These are phyloP conservation scores for Elsinoe batatas DNA, from an alignment of 2,329 filamentous ascomycete species.

Conservation along the genomic window DNA sequence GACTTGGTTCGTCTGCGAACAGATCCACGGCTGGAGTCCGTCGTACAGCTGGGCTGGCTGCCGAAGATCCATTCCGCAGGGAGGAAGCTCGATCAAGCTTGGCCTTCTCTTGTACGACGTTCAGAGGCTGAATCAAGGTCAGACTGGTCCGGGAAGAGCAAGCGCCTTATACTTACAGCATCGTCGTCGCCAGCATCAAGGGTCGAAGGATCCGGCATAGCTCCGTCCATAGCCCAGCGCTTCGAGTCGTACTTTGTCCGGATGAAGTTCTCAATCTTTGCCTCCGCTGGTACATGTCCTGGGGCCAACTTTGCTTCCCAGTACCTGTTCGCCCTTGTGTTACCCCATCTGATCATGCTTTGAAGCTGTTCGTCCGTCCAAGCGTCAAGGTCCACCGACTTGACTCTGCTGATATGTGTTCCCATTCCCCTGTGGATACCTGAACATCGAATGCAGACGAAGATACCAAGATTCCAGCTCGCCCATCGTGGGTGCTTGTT, in stretches of 20 bases:
- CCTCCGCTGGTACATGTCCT: slow-evolving; percentile 86
- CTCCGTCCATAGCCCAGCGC: slow-evolving; percentile 98
- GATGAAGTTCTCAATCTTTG: slow-evolving; percentile 99
- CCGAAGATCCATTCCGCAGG: slow-evolving; percentile 44
- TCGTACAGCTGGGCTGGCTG: slow-evolving; percentile 22
- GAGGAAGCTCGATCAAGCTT: slow-evolving; percentile 54
- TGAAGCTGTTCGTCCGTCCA: slow-evolving; percentile 98
- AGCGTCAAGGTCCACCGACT: slow-evolving; percentile 92
- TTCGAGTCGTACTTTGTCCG: slow-evolving; percentile 98
- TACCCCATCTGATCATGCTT: slow-evolving; percentile 91
- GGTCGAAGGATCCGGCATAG: slow-evolving; percentile 83
- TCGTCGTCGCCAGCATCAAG: slow-evolving; percentile 75
- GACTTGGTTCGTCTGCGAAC: slow-evolving; percentile 60
- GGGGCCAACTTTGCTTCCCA: slow-evolving; percentile 92
- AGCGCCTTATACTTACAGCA: slow-evolving; percentile 27
- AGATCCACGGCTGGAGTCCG: slow-evolving; percentile 50
- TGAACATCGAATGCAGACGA: slow-evolving; percentile 91
- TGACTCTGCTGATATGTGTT: slow-evolving; percentile 95
- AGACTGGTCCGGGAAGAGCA: neutral
- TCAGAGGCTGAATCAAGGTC: slow-evolving; percentile 43
- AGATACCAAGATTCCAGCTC: slow-evolving; percentile 96
- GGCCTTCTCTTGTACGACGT: slow-evolving; percentile 60
- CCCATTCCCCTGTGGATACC: slow-evolving; percentile 98
- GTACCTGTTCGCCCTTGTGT: slow-evolving; percentile 91
- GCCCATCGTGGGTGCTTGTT: slow-evolving; percentile 99